These are phyloP conservation scores for Pythium volutum DNA, from an alignment of 352 stramenopile species.

Conservation along the genomic window DNA sequence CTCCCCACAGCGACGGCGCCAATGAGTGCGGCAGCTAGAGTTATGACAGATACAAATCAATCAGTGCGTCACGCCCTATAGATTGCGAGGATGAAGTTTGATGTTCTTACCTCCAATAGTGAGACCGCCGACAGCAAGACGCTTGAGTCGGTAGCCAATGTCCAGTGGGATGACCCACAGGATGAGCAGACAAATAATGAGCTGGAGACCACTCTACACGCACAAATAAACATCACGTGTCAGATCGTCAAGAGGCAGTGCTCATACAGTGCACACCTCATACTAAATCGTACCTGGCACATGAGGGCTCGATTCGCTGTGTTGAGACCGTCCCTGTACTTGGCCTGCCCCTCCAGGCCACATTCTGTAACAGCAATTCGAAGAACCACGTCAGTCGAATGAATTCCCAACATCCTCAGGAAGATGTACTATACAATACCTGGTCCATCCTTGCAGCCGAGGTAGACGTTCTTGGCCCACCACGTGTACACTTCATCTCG, in stretches of 20 bases:
- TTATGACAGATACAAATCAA: background rate
- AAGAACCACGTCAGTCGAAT: background rate
- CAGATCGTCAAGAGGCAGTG: background rate
- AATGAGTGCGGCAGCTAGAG: constrained; percentile 45
- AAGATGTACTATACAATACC: background rate
- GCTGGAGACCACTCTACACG: constrained; percentile 59
- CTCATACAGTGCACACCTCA: background rate
- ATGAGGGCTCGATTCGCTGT: constrained; percentile 60
- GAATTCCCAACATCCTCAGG: background rate
- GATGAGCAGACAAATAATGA: constrained; percentile 51
- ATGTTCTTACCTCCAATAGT: constrained; percentile 40
- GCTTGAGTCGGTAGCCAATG: constrained; percentile 44
- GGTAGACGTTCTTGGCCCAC: constrained; percentile 71
- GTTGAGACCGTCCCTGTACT: constrained; percentile 59
- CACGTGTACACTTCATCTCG: constrained; percentile 70
- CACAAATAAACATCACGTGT: background rate
- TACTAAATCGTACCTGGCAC: constrained; percentile 29
- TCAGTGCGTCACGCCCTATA: background rate
- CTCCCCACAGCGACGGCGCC: constrained; percentile 49
- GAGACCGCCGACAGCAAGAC: constrained; percentile 41
- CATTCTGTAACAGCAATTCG: constrained; percentile 28
- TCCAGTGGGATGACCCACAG: constrained; percentile 52
- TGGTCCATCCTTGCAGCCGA: constrained; percentile 50
- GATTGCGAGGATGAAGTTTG: too few species aligned
- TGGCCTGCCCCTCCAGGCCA: constrained; percentile 25